Conservation (phyloP, 1,139 yeast species). For the Sugiyamaella castrensis region DNA sequence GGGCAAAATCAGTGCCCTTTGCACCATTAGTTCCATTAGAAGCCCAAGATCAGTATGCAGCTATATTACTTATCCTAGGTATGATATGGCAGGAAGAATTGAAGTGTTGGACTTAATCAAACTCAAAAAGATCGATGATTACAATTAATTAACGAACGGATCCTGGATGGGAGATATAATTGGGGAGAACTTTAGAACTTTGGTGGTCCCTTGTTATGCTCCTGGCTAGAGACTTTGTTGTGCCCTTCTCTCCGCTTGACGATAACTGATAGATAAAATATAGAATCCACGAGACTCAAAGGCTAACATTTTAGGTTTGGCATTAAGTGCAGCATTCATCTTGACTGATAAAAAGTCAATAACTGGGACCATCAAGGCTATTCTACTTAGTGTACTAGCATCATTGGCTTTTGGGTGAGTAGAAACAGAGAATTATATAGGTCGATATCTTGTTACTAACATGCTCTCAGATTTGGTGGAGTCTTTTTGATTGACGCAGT, state of each 20-base stretch:
- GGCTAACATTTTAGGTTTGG: conserved; percentile 21
- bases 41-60: conserved; percentile 23
- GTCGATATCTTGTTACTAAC: conserved; percentile 11
- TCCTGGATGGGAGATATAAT: too few species aligned
- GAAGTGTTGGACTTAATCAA: too few species aligned
- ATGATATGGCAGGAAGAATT: conserved; percentile 1
- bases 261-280: too few species aligned
- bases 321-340: conserved; percentile 26
- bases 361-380: conserved; percentile 25
- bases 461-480: conserved; percentile 34
- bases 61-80: conserved; percentile 21
- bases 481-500: conserved; percentile 40
- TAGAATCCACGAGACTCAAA: too few species aligned
- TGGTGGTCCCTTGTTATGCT: too few species aligned
- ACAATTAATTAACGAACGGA: too few species aligned
- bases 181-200: too few species aligned
- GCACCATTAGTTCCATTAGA: conserved; percentile 19
- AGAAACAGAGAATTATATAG: not conserved
- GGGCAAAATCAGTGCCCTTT: conserved; percentile 19
- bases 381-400: conserved; percentile 31
- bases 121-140: too few species aligned
- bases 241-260: too few species aligned
- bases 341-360: conserved; percentile 27
- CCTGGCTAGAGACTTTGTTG: too few species aligned
- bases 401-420: conserved; percentile 37